Evolutionary conservation across 495 filamentous ascomycete genomes (phyloP), one percentile per base, ranked within the genome.

Genomic region (Penicillium simplicissimum): DNA sequence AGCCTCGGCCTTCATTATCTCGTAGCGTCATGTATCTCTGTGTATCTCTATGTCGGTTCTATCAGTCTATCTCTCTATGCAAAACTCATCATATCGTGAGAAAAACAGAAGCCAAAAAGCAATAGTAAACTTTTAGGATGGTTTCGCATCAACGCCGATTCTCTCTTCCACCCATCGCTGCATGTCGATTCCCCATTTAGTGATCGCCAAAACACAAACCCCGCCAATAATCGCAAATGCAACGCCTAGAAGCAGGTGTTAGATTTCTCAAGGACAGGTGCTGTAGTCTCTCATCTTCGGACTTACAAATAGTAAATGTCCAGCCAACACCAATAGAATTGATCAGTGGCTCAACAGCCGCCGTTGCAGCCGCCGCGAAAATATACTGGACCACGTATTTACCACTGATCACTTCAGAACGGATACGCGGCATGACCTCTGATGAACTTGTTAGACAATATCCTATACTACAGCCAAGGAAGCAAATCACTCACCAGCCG

Each of bases 311-410:
- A 0, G 76, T 79, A 70, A 79, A 81, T 49, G 76, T 74, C 73
- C 72, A 90, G 1, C 89, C 89, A 4, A 91, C 87, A 3, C 88
- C 88, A 59, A 91, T 89, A 38, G 67, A 76, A 54, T 85, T 68
- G 45, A 91, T 84, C 19, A 87, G 74, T 13, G 89, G 88, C 55
- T 89, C 76, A 59, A 89, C 86, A 8, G 83, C 78, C 1, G 87
- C 88, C 36, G 83, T 86, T 13, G 82, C 85, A 35, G 79, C 74
- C 4, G 88, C 89, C 4, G 84, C 88, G 62, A 90, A 88, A 3
- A 89, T 70, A 72, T 91, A 91, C 52, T 89, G 82, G 23, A 90
- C 76, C 61, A 89, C 82, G 67, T 90, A 92, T 67, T 91, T 92
- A 1, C 87, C 88, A 9, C 86, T 83, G 62, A 90, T 85, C 7